Percentiles rank a stretch among this genome's conserved stretches.
phyloP scores from a whole-genome alignment of 257 asterid species.

The Salvia hispanica region DNA sequence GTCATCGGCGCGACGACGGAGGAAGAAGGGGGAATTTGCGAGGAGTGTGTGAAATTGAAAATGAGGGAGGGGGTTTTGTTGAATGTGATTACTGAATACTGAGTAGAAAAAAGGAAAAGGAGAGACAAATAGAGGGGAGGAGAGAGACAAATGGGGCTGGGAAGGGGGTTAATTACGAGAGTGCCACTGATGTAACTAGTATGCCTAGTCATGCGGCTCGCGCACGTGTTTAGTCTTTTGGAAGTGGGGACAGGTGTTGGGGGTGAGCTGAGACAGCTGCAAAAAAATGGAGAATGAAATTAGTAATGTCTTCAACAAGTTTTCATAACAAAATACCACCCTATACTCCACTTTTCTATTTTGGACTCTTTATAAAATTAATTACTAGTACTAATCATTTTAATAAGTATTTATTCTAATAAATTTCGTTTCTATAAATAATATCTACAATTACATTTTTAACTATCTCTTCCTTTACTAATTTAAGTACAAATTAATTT shows the following conservation, averaged over 20 bases:
- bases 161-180: slow-evolving; percentile 31
- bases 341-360: too few species aligned
- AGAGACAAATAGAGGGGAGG: slow-evolving; percentile 22
- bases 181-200: slow-evolving; percentile 44
- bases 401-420: too few species aligned
- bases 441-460: too few species aligned
- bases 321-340: too few species aligned
- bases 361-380: too few species aligned
- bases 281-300: slow-evolving; percentile 16
- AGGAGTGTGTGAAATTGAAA: slow-evolving; percentile 12
- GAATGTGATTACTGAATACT: slow-evolving; percentile 22
- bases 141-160: slow-evolving; percentile 36
- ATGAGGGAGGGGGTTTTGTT: slow-evolving; percentile 23
- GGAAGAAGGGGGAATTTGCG: slow-evolving; percentile 6
- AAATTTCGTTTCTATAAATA: too few species aligned
- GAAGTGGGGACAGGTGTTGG: slow-evolving; percentile 38
- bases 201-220: slow-evolving; percentile 56
- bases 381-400: too few species aligned
- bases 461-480: too few species aligned
- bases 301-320: too few species aligned
- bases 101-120: slow-evolving; percentile 25
- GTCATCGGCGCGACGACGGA: slow-evolving; percentile 55
- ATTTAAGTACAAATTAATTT: too few species aligned
- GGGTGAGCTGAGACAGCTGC: slow-evolving; percentile 29
- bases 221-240: slow-evolving; percentile 58